Evolutionary conservation across 371 early-diverging fungal genomes (phyloP), one percentile per base, ranked within the genome.

Genomic region (Rhizopus arrhizus): DNA sequence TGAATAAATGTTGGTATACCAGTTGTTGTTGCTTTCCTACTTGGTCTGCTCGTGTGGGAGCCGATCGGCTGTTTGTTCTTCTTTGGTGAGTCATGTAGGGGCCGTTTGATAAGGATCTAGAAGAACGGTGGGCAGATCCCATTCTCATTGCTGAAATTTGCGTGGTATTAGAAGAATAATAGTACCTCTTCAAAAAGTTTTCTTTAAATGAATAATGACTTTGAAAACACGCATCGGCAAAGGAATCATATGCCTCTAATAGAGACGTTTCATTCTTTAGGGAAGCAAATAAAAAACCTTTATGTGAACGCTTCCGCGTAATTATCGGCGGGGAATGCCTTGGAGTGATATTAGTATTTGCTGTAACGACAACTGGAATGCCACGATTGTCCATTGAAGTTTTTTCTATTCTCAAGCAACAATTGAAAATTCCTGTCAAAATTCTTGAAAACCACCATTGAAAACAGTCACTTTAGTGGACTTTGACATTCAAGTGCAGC

Each of bases 301-400:
- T 35, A 3, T 56, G 57, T 3, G 53, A 51, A 1, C 34, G 16
- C 15, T 42, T 58, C 8, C 35, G 12, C 38, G 10, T 50, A 41
- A 50, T 36, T 15, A 58, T 50, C n/a, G 51, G 40, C 4, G 54
- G 8, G 15, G 58, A 53, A 33, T 57, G 57, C 28, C 58, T 58
- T 33, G 64, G 38, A 1, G 58, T 58, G 7, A 4, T 29, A 22
- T 15, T 45, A 43, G 40, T 56, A 16, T 53, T 57, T 35, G 54
- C 33, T 10, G 56, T 34, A 46, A 52, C 3, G 16, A 66, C 66
- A 58, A 67, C 58, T 40, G 67, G 67, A 53, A 67, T 62, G 46
- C 67, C 67, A 32, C 67, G 67, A n/a, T 45, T 59, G 49, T 67
- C 67, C 67, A 67, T 67, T 40, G 40, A 8, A 28, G 48, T 48